These are phyloP conservation scores for Spiraea crenata DNA, from an alignment of 331 rosid species.

Conservation along the genomic window DNA sequence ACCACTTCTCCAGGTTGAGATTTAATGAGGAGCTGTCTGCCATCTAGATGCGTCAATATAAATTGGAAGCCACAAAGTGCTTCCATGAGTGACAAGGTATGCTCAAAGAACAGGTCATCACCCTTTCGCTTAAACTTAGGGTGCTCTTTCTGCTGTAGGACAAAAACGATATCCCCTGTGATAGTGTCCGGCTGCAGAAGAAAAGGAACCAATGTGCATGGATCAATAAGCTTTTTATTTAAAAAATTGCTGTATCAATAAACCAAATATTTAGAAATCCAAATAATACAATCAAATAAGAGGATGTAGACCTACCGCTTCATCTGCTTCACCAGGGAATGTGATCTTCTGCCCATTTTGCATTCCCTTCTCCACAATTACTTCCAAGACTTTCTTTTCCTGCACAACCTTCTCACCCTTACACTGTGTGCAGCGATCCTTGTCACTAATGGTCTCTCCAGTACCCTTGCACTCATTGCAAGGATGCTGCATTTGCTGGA, in stretches of 20 bases:
- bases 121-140: constrained; percentile 75
- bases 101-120: constrained; percentile 72
- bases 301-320: constrained; percentile 50
- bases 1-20: constrained; percentile 84
- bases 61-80: constrained; percentile 80
- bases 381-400: constrained; percentile 94
- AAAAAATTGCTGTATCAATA: too few relatives aligned
- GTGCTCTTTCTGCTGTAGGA: constrained; percentile 83
- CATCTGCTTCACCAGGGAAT: constrained; percentile 98
- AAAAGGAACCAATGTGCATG: not conserved
- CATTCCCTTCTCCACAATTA: constrained; percentile 88
- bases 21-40: constrained; percentile 82
- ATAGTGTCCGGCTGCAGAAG: constrained; percentile 73
- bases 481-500: constrained; percentile 95
- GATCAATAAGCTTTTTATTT: not conserved
- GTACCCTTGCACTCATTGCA: constrained; percentile 95
- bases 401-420: constrained; percentile 92
- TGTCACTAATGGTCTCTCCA: constrained; percentile 84
- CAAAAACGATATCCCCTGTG: constrained; percentile 80
- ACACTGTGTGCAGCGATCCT: constrained; percentile 81
- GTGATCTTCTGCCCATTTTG: constrained; percentile 78
- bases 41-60: constrained; percentile 64
- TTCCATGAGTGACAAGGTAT: constrained; percentile 66
- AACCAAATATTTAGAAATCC: not conserved
- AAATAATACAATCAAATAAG: not conserved